Evolutionary conservation across 75 land plant genomes (phyloP), one percentile per base, ranked within the genome.

Genomic region (Azolla pinnata): DNA sequence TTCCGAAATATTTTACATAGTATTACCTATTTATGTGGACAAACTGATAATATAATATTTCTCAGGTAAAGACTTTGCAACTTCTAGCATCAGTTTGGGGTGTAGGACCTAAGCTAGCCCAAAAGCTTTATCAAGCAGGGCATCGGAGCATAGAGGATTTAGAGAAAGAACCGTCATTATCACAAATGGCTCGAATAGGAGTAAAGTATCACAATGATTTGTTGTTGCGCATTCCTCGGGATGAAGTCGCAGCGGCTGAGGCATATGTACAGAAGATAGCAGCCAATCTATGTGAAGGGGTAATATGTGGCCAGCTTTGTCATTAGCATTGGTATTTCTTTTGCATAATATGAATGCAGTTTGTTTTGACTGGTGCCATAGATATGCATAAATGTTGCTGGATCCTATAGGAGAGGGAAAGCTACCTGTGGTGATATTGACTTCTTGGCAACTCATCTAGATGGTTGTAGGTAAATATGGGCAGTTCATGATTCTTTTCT

Each of bases 381-480:
- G 67, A 49, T 57, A 25, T 56, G 58, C 38, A 47, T 65, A 14
- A 55, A 34, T 38, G 59, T 47, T 21, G 59, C 45, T 26, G 67
- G 67, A 12, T 65, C 67, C 1, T 65, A 54, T 44, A 44, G 67
- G 29, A 34, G 67, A 17, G 67, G 67, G 1, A 34, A 65, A 12
- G 2, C 40, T 1, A 65, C 67, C 2, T 65, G 67, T 55, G 67
- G 67, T 26, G 67, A 65, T 31, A 42, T 65, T 56, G 67, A 65
- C 29, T 23, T 65, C 46, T 44, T 65, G 4, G 32, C 38, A 1
- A 65, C 67, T 38, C 67, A 65, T 65, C 67, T 40, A 9, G 67
- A 65, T 55, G 67, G 67, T 2, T 29, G 12, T 26, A 65, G 67
- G 67, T 65, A 33, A 2, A 16, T 33, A 46, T 26, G 4, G 29